Evolutionary conservation across 768 basidiomycete genomes (phyloP).

Genomic region (Rubroboletus satanas): DNA sequence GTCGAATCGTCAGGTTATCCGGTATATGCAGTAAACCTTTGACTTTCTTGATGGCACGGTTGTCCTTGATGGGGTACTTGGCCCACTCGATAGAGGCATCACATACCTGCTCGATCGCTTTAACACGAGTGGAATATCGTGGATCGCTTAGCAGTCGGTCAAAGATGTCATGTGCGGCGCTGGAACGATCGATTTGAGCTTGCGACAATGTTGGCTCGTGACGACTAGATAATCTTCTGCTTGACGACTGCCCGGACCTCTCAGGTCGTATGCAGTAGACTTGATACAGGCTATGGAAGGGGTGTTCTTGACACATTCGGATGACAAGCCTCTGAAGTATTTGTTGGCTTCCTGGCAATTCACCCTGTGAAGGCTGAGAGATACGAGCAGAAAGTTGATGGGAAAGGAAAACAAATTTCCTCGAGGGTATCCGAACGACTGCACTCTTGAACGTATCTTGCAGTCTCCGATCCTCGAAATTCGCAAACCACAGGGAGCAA

Average conservation of each 20-base stretch:
- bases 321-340: constrained; percentile 63
- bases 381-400: constrained; percentile 94
- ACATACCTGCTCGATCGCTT: constrained; percentile 57
- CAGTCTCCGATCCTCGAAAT: constrained; percentile 59
- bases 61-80: constrained; percentile 48
- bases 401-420: constrained; percentile 88
- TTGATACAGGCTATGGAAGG: constrained; percentile 91
- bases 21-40: constrained; percentile 43
- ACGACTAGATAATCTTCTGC: constrained; percentile 47
- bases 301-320: constrained; percentile 84
- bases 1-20: constrained; percentile 39
- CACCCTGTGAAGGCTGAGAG: constrained; percentile 38
- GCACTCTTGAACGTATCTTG: constrained; percentile 43
- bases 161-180: constrained; percentile 64
- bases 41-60: constrained; percentile 22
- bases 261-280: constrained; percentile 67
- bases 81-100: constrained; percentile 73
- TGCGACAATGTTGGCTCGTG: constrained; percentile 35
- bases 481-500: constrained; percentile 89
- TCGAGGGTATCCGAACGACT: constrained; percentile 65
- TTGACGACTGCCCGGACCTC: constrained; percentile 19
- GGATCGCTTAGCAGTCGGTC: constrained; percentile 47
- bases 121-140: constrained; percentile 36
- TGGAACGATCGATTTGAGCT: constrained; percentile 52
- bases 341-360: constrained; percentile 42